These are phyloP conservation scores for Trichomonas gallinae DNA, from an alignment of 208 protist genomes.

Conservation along the genomic window DNA sequence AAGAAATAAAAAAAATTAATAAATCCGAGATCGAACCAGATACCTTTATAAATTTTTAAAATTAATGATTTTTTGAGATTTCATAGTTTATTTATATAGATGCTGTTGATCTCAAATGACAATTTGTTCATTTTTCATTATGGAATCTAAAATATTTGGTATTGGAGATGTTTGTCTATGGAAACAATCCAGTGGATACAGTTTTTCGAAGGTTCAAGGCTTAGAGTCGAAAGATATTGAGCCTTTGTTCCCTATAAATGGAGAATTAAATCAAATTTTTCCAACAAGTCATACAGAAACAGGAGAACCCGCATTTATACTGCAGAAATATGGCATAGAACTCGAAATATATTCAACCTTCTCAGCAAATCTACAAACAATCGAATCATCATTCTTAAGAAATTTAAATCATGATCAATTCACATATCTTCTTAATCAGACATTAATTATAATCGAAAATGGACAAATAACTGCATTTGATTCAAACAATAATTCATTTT, in stretches of 20 bases:
- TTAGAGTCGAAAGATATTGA: background rate
- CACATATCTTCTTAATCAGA: background rate
- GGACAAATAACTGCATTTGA: background rate
- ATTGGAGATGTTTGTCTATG: too few relatives aligned
- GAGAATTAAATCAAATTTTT: background rate
- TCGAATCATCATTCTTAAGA: background rate
- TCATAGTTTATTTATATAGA: too few relatives aligned
- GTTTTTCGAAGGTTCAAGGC: background rate
- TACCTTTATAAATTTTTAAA: too few relatives aligned
- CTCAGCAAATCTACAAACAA: background rate
- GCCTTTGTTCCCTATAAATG: background rate
- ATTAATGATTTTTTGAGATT: too few relatives aligned
- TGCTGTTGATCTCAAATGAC: too few relatives aligned
- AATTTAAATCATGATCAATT: background rate
- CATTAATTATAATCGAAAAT: background rate
- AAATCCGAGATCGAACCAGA: too few relatives aligned
- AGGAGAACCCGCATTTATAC: background rate
- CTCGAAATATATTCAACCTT: background rate
- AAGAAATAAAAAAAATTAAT: too few relatives aligned
- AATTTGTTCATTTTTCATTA: too few relatives aligned
- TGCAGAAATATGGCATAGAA: background rate
- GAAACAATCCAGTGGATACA: background rate
- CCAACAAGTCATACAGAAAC: background rate
- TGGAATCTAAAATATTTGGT: too few relatives aligned
- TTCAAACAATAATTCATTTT: background rate